Evolutionary conservation across 192 early-diverging fungal species (phyloP).

Genomic region (Thoreauomyces humboldtii): DNA sequence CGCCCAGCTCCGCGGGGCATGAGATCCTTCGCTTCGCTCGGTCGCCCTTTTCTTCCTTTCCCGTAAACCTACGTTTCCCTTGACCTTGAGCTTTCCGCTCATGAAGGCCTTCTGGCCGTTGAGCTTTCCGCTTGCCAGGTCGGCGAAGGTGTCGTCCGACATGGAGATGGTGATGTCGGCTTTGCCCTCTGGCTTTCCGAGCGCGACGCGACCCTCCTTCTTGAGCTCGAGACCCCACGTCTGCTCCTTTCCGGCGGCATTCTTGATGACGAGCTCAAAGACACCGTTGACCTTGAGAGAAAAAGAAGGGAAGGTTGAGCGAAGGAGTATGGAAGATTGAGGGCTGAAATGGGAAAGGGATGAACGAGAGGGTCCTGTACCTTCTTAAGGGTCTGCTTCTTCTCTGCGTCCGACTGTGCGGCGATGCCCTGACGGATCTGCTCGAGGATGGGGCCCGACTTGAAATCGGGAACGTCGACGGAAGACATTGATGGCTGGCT

Average conservation of each 20-base stretch:
- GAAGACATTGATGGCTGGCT: no score
- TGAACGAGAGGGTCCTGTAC: no score
- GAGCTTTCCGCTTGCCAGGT: slow-evolving; percentile 45
- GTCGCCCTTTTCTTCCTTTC: no score
- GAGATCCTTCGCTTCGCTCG: slow-evolving; percentile 6
- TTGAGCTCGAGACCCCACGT: slow-evolving; percentile 49
- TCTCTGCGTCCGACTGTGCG: slow-evolving; percentile 54
- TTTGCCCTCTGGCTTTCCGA: slow-evolving; percentile 38
- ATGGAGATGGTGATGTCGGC: slow-evolving; percentile 41
- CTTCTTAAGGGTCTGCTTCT: slow-evolving; percentile 64
- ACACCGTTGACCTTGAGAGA: slow-evolving; percentile 35
- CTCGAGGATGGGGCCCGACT: slow-evolving; percentile 73
- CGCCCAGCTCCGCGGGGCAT: background rate
- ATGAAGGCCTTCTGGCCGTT: slow-evolving; percentile 52
- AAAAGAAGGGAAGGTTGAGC: slow-evolving; percentile 48
- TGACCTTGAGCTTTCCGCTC: slow-evolving; percentile 47
- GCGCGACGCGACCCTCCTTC: slow-evolving; percentile 34
- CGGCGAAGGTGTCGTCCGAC: slow-evolving; percentile 41
- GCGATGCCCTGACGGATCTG: slow-evolving; percentile 62
- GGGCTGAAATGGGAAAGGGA: no score
- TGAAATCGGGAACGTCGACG: slow-evolving; percentile 69
- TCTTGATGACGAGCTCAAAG: slow-evolving; percentile 41
- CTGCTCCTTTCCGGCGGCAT: slow-evolving; percentile 40
- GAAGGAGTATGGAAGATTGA: no score
- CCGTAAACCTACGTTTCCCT: slow-evolving; percentile 43